Evolutionary conservation across 345 rosid genomes (phyloP).

Genomic region (Firmiana major): DNA sequence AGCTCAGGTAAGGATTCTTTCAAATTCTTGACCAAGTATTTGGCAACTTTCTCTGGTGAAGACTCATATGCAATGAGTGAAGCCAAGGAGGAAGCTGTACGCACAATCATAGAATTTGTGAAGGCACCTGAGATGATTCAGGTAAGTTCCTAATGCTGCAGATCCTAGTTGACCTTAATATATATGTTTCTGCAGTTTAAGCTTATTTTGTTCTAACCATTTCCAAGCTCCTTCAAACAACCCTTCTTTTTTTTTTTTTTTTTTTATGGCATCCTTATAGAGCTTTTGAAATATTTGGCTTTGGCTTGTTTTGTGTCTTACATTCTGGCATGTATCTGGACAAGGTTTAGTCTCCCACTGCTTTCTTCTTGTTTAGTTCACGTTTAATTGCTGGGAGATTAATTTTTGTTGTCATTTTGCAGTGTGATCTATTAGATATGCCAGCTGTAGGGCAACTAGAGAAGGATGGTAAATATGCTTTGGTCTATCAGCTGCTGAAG

Average conservation of each 20-base stretch:
- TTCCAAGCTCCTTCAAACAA: not conserved
- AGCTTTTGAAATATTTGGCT: not conserved
- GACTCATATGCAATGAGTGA: slow-evolving; percentile 57
- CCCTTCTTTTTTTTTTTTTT: not conserved
- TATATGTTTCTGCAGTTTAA: not conserved
- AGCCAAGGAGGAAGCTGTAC: slow-evolving; percentile 92
- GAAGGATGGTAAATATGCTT: slow-evolving; percentile 64
- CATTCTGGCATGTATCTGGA: not conserved
- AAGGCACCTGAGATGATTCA: slow-evolving; percentile 84
- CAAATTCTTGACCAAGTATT: slow-evolving; percentile 69
- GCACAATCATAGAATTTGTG: slow-evolving; percentile 70
- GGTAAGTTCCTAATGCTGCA: slow-evolving; percentile 37
- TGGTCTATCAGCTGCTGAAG: slow-evolving; percentile 75
- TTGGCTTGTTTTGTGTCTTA: not conserved
- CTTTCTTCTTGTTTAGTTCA: not conserved
- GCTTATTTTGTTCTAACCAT: not conserved
- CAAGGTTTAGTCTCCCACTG: not conserved
- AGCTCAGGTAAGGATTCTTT: slow-evolving; percentile 76
- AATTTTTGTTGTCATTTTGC: slow-evolving; percentile 28
- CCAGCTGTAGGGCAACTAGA: slow-evolving; percentile 83
- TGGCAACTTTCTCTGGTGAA: slow-evolving; percentile 79
- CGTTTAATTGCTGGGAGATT: not conserved
- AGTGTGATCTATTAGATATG: slow-evolving; percentile 94
- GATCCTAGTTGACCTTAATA: not conserved
- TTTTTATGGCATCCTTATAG: not conserved